Evolutionary conservation across 2,329 filamentous ascomycete genomes (phyloP), one percentile per base, ranked within the genome.

Genomic region (Grosmannia clavigera): DNA sequence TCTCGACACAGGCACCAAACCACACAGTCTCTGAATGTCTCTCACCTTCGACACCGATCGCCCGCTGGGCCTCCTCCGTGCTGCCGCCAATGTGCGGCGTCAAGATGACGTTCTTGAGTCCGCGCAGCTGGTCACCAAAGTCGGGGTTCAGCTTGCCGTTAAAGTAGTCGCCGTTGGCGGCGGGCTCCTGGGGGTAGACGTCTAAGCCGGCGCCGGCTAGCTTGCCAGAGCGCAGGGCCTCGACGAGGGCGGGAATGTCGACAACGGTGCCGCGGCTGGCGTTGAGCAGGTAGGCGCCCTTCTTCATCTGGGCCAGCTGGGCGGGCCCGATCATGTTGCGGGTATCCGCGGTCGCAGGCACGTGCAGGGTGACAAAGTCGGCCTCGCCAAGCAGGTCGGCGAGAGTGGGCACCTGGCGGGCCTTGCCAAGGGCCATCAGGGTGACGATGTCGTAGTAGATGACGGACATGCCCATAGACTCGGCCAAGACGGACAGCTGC

Each of bases 51-150:
- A 95, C 81, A 67, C 94, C 94, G 71, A 99, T 99, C 19, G 94
- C 92, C 61, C 89, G 86, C 76, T 99, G 94, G 5, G 94, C 94
- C 75, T 99, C 94, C 75, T 99, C 94, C 0, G 94, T 99, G 74
- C 90, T 96, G 60, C 94, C 94, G 67, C 94, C 94, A 69, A 99
- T 97, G 73, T 99, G 94, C 27, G 94, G 94, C 1, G 92, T 96
- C 57, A 99, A 80, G 66, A 99, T 95, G 66, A 99, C 79, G 76
- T 99, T 99, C 75, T 86, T 94, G 62, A 97, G 78, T 58, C 81
- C 81, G 59, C 90, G 84, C 55, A 99, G 82, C 63, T 96, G 92
- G 68, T 92, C 85, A 33, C 84, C 87, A 90, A 90, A 99, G 58
- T 62, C 59, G 11, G 75, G 66, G 74, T 96, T 96, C 62, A 99